These are phyloP conservation scores for Russula brevipes DNA, from an alignment of 768 basidiomycete genomes.

Conservation along the genomic window DNA sequence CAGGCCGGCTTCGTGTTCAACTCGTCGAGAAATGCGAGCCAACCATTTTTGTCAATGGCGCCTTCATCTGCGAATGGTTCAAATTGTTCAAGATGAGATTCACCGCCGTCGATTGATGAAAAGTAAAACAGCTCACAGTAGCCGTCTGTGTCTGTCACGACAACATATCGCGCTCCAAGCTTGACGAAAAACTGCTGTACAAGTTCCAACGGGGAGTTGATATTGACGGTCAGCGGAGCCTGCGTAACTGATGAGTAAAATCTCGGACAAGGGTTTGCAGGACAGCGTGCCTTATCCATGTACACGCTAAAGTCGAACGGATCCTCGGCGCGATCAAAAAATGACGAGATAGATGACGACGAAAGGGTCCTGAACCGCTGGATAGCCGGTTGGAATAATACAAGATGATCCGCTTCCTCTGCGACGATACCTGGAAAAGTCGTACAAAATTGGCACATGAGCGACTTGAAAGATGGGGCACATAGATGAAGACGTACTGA, in stretches of 20 bases:
- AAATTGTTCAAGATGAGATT: neutral
- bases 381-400: slow-evolving; percentile 56
- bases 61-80: slow-evolving; percentile 59
- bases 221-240: slow-evolving; percentile 84
- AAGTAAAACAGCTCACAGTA: slow-evolving; percentile 49
- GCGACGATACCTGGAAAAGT: slow-evolving; percentile 57
- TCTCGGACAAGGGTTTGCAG: neutral
- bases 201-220: slow-evolving; percentile 84
- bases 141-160: slow-evolving; percentile 79
- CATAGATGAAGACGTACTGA: slow-evolving; percentile 48
- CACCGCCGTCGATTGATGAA: neutral
- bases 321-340: slow-evolving; percentile 40
- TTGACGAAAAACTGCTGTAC: slow-evolving; percentile 93
- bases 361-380: slow-evolving; percentile 34
- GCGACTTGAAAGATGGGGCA: neutral
- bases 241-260: slow-evolving; percentile 29
- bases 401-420: slow-evolving; percentile 58
- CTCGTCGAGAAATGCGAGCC: slow-evolving; percentile 81
- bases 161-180: slow-evolving; percentile 85
- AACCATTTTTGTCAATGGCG: slow-evolving; percentile 89
- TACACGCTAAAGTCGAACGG: slow-evolving; percentile 80
- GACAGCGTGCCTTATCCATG: slow-evolving; percentile 69
- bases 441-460: neutral
- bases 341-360: slow-evolving; percentile 58
- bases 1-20: slow-evolving; percentile 45